These are phyloP conservation scores for Aspergillus taichungensis DNA, from an alignment of 495 filamentous ascomycete species.

Conservation along the genomic window DNA sequence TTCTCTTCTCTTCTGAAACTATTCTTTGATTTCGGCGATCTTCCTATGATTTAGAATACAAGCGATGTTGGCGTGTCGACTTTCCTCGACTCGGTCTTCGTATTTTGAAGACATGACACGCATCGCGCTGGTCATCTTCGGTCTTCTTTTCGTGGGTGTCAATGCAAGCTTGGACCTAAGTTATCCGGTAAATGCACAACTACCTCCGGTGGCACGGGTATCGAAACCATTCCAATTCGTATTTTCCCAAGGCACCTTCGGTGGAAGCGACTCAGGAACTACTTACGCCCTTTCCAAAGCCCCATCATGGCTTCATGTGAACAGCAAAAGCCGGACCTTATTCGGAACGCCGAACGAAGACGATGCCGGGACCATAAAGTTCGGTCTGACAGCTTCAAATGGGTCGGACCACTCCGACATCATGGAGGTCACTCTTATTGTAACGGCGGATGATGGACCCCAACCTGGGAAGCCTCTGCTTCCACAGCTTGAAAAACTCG, in stretches of 20 bases:
- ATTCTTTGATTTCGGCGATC: slow-evolving; percentile 2
- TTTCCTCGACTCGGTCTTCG: slow-evolving; percentile 7
- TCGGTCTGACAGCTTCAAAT: slow-evolving; percentile 56
- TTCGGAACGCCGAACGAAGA: slow-evolving; percentile 52
- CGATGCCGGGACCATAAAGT: slow-evolving; percentile 46
- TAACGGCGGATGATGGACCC: slow-evolving; percentile 47
- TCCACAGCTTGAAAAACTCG: slow-evolving; percentile 38
- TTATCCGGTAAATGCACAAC: slow-evolving; percentile 68
- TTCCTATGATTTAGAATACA: background rate
- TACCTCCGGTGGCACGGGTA: slow-evolving; percentile 65
- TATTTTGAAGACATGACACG: slow-evolving; percentile 21
- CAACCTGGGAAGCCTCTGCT: slow-evolving; percentile 36
- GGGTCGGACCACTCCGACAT: slow-evolving; percentile 40
- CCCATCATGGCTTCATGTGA: slow-evolving; percentile 62
- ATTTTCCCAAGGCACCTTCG: slow-evolving; percentile 62
- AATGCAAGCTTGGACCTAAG: slow-evolving; percentile 42
- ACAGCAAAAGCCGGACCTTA: slow-evolving; percentile 51
- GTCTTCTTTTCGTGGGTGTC: slow-evolving; percentile 22
- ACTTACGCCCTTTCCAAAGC: slow-evolving; percentile 54
- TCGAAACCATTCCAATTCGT: slow-evolving; percentile 55
- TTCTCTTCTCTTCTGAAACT: slow-evolving; percentile 1
- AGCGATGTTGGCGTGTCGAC: slow-evolving; percentile 9
- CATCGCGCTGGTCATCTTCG: slow-evolving; percentile 21
- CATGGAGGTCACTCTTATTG: slow-evolving; percentile 53
- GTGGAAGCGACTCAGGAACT: slow-evolving; percentile 39